Evolutionary conservation across 108 stramenopile genomes (phyloP), one percentile per base, ranked within the genome.

Genomic region (Pseudonitzschia multiseries): DNA sequence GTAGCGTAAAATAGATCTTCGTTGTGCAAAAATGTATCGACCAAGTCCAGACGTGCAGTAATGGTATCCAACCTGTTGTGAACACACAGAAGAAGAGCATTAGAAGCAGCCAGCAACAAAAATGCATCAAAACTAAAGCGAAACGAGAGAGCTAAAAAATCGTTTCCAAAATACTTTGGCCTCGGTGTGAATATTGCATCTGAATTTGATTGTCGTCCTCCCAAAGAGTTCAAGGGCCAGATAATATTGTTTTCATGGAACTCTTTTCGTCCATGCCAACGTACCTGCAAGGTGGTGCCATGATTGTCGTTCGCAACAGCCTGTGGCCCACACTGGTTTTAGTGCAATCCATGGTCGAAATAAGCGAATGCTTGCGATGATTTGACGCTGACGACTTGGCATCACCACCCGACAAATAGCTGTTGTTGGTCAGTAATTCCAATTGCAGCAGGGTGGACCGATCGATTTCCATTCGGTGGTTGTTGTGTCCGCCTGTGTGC

Each of bases 1-100:
- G 92, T 87, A 41, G 71, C 68, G 75, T 92, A 94, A 57, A 96
- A 96, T 60, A 96, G 88, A 42, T 90, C 81, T 69, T 94, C 92
- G 76, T 91, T 75, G 26, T 75, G 82, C 26, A 96, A 72, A 54
- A 96, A 87, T 5, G 81, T 74, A 76, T 96, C 95, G 22, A 96
- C 93, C 0, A 96, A 79, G 57, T 96, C 91, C 48, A 92, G 69
- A n/a, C 95, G 78, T 20, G 92, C 81, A 33, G 90, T 76, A 61
- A 94, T 96, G 3, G 95, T 96, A 60, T 88, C 87, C 27, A 85
- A 60, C 50, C 87, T 56, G 54, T 26, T 3, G 13, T 48, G 60
- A 36, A 2, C 36, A 36, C 13, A 81, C 83, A 18, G 46, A 20
- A 56, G 54, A 24, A 56, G 20, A 56, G 20, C 24, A 56, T 2